Evolutionary conservation across 176 grass and related monocot genomes (phyloP), one percentile per base, ranked within the genome.

Genomic region (Phoenix roebelenii): DNA sequence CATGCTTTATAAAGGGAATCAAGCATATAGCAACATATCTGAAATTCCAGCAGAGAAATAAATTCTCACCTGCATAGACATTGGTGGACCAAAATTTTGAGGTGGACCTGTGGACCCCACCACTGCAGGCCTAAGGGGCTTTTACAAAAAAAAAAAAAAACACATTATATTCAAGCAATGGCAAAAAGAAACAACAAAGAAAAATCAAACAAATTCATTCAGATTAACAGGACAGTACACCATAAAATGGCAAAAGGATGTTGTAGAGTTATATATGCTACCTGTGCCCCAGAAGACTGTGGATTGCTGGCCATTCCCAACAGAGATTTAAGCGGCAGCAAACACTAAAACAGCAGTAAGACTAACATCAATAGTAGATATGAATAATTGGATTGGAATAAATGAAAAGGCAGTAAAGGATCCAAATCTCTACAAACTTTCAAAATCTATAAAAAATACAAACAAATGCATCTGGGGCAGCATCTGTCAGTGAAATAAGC

Each of bases 21-120:
- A 24, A 52, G 35, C 35, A 67, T 57, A 63, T 18, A 60, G 22
- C 5, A n/a, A 16, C 3, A 49, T 23, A 55, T 56, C 20, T 70
- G 35, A 18, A 83, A 76, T 4, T 10, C 18, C 25, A 18, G 16
- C 53, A 58, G 61, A 25, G 59, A 66, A 24, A 16, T 49, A 15
- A 5, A 53, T 51, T 15, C 57, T 69, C 73, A 98, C 93, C 93
- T 89, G 93, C 79, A 92, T 85, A n/a, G 75, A 70, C 66, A 92
- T 89, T 50, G 81, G 93, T 22, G 85, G 78, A 60, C 76, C 87
- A 65, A 85, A 74, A 81, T 92, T 92, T 85, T 92, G 91, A 57
- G 75, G 61, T 61, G 79, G 93, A 48, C 66, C 64, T 16, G 39
- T 55, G 55, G 79, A 80, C 32, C 80, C 76, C 64, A 83, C 68